Base-by-base conservation (phyloP, 2,329 filamentous ascomycete species). In the Neocatenulostroma microsporum region DNA sequence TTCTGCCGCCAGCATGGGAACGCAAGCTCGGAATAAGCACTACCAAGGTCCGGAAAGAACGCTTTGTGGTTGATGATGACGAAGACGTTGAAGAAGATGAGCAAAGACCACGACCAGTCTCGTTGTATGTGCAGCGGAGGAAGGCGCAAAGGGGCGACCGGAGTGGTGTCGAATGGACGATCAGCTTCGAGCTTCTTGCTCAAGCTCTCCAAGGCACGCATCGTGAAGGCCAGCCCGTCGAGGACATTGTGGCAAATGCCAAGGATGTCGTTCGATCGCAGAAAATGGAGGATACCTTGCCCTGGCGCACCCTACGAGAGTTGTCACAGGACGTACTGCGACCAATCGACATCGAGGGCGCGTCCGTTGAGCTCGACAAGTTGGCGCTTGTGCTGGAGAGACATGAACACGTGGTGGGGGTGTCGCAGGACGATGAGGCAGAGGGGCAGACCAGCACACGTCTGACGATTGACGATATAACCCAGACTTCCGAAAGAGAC, bases 1-100 rank as follows among this genome's bases (percentile, higher is more conserved):
- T 46, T 5, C 3, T n/a, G 12, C 39, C 47, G 8, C 49, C 45
- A 1, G 34, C 37, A 8, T 55, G 52, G 52, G 39, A 38, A 12
- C 31, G 32, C 14, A 41, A 33, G 29, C 29, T 46, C 7, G 24
- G 23, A 3, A 38, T 37, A 9, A 50, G 39, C 14, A 35, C 36
- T 3, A 23, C 34, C 1, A 44, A 36, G 17, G 11, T 49, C 14
- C 32, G 13, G 13, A 36, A 37, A 11, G 41, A 44, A 4, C 29
- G 25, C 19, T 46, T 46, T 13, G 45, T 55, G 3, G 28, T 49
- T 21, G 47, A 45, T 20, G 44, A 45, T 23, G 44, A 44, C 21
- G 38, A 44, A 15, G 18, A 29, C 11, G 27, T 27, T 12, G 26
- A 23, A 15, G 17, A 10, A 24, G 5, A 5, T 10, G 21, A 10